Evolutionary conservation across 2,329 filamentous ascomycete species (phyloP).

Genomic region (Purpureocillium lavendulum): DNA sequence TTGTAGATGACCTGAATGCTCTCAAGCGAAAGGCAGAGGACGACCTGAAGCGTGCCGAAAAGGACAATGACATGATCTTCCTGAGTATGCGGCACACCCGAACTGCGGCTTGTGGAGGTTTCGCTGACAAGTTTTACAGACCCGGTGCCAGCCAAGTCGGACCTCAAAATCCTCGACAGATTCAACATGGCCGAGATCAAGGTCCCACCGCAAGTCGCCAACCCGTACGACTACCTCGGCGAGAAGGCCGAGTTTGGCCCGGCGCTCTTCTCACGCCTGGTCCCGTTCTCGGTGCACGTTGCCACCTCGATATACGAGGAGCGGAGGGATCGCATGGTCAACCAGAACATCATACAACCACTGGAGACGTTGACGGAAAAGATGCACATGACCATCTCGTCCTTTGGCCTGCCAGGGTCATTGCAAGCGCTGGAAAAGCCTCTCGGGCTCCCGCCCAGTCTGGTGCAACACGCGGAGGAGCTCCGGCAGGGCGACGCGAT

Average conservation of each 20-base stretch:
- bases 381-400: slow-evolving; percentile 71
- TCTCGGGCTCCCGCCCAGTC: slow-evolving; percentile 73
- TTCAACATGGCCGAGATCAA: slow-evolving; percentile 81
- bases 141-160: slow-evolving; percentile 77
- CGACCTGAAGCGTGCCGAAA: slow-evolving; percentile 85
- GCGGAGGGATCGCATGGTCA: slow-evolving; percentile 80
- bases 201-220: slow-evolving; percentile 72
- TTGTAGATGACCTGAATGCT: slow-evolving; percentile 73
- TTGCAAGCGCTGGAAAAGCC: slow-evolving; percentile 93
- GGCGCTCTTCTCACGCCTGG: slow-evolving; percentile 81
- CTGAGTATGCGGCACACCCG: slow-evolving; percentile 48
- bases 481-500: slow-evolving; percentile 85
- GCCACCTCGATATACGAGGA: slow-evolving; percentile 95
- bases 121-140: slow-evolving; percentile 35
- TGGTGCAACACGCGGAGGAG: slow-evolving; percentile 88
- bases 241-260: slow-evolving; percentile 74
- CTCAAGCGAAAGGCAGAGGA: slow-evolving; percentile 77
- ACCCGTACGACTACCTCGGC: slow-evolving; percentile 72
- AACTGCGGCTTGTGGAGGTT: too few species aligned
- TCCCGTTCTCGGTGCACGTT: slow-evolving; percentile 91
- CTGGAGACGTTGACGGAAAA: slow-evolving; percentile 73
- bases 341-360: slow-evolving; percentile 77
- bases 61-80: slow-evolving; percentile 95
- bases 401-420: slow-evolving; percentile 82
- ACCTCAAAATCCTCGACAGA: slow-evolving; percentile 76